Percentiles rank a stretch among this genome's conserved stretches.
phyloP scores from a whole-genome alignment of 2,329 filamentous ascomycete genomes.

The Monilinia vaccinii-corymbosi region DNA sequence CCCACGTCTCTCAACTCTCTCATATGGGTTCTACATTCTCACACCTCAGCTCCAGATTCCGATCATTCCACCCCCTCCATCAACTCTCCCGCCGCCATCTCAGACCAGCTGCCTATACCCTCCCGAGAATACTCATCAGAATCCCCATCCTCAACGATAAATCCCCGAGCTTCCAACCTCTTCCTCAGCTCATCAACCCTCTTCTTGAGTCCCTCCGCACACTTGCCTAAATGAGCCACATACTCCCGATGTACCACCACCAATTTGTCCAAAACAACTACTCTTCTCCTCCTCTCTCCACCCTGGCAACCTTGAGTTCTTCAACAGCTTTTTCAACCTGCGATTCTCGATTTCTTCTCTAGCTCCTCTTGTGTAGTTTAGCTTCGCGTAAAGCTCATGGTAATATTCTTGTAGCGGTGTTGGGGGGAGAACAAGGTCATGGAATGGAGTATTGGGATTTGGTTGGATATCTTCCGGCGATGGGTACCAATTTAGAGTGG shows the following conservation, averaged over 20 bases:
- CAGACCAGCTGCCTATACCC: background rate
- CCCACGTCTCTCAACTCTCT: too few species aligned
- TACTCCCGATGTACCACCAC: background rate
- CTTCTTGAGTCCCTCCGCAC: background rate
- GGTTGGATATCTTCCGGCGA: background rate
- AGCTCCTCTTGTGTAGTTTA: background rate
- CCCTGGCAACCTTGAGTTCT: background rate
- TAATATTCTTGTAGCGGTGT: background rate
- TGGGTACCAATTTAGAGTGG: background rate
- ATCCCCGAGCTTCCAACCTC: background rate
- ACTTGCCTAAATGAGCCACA: background rate
- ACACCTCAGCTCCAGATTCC: background rate
- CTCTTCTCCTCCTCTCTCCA: background rate
- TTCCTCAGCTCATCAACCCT: background rate
- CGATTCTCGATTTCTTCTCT: background rate
- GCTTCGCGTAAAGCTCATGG: background rate
- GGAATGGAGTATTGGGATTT: background rate
- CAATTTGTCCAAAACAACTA: background rate
- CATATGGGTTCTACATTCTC: background rate
- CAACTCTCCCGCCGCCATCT: too few species aligned
- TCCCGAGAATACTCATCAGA: background rate
- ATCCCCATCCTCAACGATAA: background rate
- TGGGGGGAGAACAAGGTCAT: background rate
- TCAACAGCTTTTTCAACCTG: rapidly evolving
- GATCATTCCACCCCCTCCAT: background rate